Conservation (phyloP, 2,329 filamentous ascomycete genomes). For the Fusarium bactridioides region DNA sequence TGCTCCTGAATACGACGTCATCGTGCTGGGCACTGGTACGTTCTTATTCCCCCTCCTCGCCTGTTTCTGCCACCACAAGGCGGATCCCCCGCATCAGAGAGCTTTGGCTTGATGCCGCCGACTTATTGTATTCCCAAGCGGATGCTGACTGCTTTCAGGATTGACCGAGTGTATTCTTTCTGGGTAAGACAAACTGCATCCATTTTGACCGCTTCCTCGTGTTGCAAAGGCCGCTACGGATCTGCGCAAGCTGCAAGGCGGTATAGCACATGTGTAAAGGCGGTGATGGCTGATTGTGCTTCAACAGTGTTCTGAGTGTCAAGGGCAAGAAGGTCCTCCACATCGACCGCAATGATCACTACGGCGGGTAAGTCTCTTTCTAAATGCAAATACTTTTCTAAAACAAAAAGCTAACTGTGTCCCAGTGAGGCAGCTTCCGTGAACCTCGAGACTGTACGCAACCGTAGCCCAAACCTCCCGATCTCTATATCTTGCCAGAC, state of each 20-base stretch:
- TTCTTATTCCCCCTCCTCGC: conserved; percentile 30
- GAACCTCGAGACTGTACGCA: conserved; percentile 88
- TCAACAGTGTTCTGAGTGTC: conserved; percentile 82
- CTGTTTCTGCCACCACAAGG: conserved; percentile 23
- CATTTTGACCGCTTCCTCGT: background rate
- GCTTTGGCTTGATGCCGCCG: conserved; percentile 17
- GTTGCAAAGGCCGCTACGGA: conserved; percentile 2
- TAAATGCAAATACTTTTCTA: background rate
- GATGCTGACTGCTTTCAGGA: conserved; percentile 61
- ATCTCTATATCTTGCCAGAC: conserved; percentile 25
- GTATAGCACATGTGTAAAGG: conserved; percentile 34
- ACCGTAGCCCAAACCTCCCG: conserved; percentile 15
- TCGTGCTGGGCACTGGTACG: conserved; percentile 96
- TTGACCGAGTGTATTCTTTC: conserved; percentile 99
- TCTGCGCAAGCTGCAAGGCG: conserved; percentile 16
- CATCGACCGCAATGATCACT: conserved; percentile 98
- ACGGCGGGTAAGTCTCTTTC: conserved; percentile 80
- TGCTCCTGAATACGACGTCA: conserved; percentile 96
- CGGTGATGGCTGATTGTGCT: conserved; percentile 33
- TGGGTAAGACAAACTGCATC: conserved; percentile 67
- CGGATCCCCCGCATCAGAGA: conserved; percentile 36
- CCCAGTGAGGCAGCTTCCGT: conserved; percentile 87
- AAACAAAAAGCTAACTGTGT: conserved; percentile 40
- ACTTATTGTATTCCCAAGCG: background rate
- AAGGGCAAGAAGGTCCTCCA: conserved; percentile 99